Evolutionary conservation across 1,284 basidiomycete species (phyloP).

Genomic region (Xerocomus cyaneibrunnescens): DNA sequence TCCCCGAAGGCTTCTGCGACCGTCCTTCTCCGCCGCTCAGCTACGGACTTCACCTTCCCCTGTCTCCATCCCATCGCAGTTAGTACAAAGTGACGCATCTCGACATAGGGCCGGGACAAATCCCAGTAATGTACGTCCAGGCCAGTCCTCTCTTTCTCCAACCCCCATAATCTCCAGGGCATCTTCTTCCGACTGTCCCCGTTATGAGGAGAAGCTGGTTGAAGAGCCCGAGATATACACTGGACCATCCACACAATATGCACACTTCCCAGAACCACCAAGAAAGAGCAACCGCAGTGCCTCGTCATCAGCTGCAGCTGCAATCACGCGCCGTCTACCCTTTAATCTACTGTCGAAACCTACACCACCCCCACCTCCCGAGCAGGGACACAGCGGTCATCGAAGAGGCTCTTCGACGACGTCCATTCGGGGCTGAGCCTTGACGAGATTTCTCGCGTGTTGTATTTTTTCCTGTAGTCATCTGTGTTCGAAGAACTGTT

Average conservation of each 20-base stretch:
- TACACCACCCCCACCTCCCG: constrained; percentile 25
- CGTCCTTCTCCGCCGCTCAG: constrained; percentile 75
- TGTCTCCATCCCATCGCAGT: constrained; percentile 34
- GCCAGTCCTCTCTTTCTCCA: constrained; percentile 36
- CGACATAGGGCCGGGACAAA: constrained; percentile 70
- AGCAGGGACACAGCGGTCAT: constrained; percentile 26
- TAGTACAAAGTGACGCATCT: constrained; percentile 43
- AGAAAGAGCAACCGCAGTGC: constrained; percentile 31
- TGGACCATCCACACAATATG: constrained; percentile 67
- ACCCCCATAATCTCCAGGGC: constrained; percentile 48
- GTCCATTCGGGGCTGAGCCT: constrained; percentile 35
- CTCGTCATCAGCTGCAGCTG: constrained; percentile 41
- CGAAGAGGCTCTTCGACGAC: constrained; percentile 35
- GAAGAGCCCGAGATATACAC: constrained; percentile 52
- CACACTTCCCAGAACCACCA: constrained; percentile 68
- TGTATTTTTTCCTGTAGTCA: constrained; percentile 14
- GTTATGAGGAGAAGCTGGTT: constrained; percentile 39
- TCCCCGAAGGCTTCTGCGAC: constrained; percentile 58
- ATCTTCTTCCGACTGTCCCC: constrained; percentile 47
- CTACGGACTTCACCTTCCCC: constrained; percentile 51
- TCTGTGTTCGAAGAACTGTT: constrained; percentile 15
- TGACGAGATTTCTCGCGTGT: neutral
- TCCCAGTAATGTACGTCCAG: constrained; percentile 45
- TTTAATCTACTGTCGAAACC: constrained; percentile 64
- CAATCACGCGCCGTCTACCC: constrained; percentile 59